These are phyloP conservation scores for Haberlea rhodopensis DNA, from an alignment of 257 asterid species.

Conservation along the genomic window DNA sequence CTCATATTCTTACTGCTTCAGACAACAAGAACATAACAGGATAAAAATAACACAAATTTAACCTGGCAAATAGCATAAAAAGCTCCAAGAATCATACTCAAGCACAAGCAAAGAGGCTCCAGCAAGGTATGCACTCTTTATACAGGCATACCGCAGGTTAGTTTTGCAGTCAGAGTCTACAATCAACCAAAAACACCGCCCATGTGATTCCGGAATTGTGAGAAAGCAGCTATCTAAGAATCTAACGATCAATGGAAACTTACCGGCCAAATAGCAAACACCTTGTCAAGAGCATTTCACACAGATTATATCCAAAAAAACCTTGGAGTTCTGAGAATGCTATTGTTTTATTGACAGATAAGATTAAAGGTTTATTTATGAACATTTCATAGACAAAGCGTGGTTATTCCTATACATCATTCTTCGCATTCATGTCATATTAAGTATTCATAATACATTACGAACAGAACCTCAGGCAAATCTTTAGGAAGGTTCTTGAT, in stretches of 20 bases:
- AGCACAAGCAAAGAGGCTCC: neutral
- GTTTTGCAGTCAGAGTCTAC: no score
- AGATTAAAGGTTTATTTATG: neutral
- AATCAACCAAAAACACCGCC: neutral
- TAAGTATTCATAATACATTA: conserved; percentile 67
- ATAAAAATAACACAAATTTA: no score
- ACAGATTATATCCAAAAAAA: no score
- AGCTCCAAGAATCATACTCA: neutral
- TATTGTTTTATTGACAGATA: neutral
- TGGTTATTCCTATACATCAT: conserved; percentile 31
- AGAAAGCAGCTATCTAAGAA: no score
- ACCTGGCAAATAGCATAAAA: no score
- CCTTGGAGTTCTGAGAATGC: neutral
- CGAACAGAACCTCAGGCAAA: conserved; percentile 69
- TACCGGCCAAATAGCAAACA: no score
- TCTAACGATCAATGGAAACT: neutral
- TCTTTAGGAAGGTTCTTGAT: conserved; percentile 70
- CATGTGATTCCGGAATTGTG: neutral
- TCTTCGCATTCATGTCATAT: conserved; percentile 41
- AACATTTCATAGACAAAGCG: neutral
- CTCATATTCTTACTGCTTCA: no score
- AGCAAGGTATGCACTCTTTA: neutral
- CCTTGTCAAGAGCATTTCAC: neutral
- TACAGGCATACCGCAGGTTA: no score
- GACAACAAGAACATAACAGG: neutral